Conservation (phyloP, 495 filamentous ascomycete genomes). For the Podospora conica region DNA sequence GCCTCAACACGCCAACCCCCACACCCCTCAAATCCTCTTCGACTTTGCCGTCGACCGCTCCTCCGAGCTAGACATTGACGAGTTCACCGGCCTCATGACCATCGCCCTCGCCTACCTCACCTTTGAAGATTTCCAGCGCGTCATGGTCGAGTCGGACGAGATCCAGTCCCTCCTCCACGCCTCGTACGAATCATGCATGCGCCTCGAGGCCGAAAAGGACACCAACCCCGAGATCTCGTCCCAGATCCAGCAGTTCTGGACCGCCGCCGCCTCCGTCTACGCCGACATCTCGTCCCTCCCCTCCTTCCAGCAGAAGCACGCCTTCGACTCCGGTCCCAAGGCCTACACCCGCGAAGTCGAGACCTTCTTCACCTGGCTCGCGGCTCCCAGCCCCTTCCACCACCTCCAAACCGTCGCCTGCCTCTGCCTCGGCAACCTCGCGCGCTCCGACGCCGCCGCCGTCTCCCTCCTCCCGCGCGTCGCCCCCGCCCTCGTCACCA, state of each 20-base stretch:
- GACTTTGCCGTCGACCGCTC: slow-evolving; percentile 20
- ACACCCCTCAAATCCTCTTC: slow-evolving; percentile 32
- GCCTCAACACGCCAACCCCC: slow-evolving; percentile 26
- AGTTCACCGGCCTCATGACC: slow-evolving; percentile 30
- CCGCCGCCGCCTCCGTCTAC: slow-evolving; percentile 50
- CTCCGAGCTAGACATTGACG: slow-evolving; percentile 27
- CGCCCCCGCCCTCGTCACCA: slow-evolving; percentile 48
- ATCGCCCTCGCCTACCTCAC: slow-evolving; percentile 39
- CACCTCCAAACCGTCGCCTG: slow-evolving; percentile 69
- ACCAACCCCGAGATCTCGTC: slow-evolving; percentile 44
- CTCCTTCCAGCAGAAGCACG: slow-evolving; percentile 40
- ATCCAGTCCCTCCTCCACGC: slow-evolving; percentile 27
- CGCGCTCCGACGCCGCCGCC: slow-evolving; percentile 62
- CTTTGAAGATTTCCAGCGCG: slow-evolving; percentile 37
- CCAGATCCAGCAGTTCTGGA: slow-evolving; percentile 47
- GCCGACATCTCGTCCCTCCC: slow-evolving; percentile 58
- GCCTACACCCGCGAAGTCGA: slow-evolving; percentile 39
- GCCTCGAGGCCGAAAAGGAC: slow-evolving; percentile 21
- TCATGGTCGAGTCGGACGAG: slow-evolving; percentile 33
- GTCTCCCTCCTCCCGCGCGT: slow-evolving; percentile 51
- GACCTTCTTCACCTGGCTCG: slow-evolving; percentile 45
- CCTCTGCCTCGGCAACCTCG: slow-evolving; percentile 70
- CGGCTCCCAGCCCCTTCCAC: slow-evolving; percentile 1
- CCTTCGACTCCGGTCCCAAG: slow-evolving; percentile 11
- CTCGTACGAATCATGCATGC: slow-evolving; percentile 26